A percentile compares a stretch with the other conserved stretches of the same genome.
These are phyloP conservation scores for Arthrinium puccinioides DNA, from an alignment of 2,329 filamentous ascomycete species.

Conservation along the genomic window DNA sequence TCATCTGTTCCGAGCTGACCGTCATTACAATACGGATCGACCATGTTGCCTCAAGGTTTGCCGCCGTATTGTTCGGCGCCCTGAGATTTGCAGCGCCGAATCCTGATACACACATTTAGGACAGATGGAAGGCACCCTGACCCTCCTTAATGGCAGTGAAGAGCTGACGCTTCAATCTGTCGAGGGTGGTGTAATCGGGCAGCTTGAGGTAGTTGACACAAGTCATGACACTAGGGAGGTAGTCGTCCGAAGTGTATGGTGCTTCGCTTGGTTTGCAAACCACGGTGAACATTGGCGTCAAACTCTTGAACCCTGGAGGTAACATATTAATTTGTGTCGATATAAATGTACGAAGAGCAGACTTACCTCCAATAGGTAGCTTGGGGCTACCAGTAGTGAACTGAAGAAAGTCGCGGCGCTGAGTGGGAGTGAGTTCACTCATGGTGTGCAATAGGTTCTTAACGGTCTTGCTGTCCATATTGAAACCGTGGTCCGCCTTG, in stretches of 20 bases:
- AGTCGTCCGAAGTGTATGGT: slow-evolving; percentile 90
- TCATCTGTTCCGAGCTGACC: too few relatives aligned
- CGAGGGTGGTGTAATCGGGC: slow-evolving; percentile 80
- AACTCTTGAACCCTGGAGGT: slow-evolving; percentile 79
- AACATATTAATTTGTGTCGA: too few relatives aligned
- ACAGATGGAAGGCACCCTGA: slow-evolving; percentile 95
- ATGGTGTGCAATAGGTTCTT: slow-evolving; percentile 89
- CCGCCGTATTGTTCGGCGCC: too few relatives aligned
- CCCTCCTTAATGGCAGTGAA: slow-evolving; percentile 87
- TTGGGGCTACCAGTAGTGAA: slow-evolving; percentile 98
- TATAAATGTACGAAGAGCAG: too few relatives aligned
- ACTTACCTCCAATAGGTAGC: slow-evolving; percentile 90
- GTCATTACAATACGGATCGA: too few relatives aligned
- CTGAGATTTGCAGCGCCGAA: too few relatives aligned
- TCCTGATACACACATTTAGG: slow-evolving; percentile 50
- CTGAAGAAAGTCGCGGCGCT: slow-evolving; percentile 90
- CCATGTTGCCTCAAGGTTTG: too few relatives aligned
- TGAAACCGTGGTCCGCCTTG: slow-evolving; percentile 97
- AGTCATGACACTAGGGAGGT: slow-evolving; percentile 99
- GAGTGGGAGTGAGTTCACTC: slow-evolving; percentile 69
- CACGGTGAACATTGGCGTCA: slow-evolving; percentile 98
- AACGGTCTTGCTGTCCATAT: slow-evolving; percentile 95
- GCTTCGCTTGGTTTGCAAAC: slow-evolving; percentile 98
- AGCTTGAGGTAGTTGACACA: slow-evolving; percentile 99
- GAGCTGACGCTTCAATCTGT: slow-evolving; percentile 71